phyloP scores from a whole-genome alignment of 768 basidiomycete species.

The Cystoderma amianthinum region DNA sequence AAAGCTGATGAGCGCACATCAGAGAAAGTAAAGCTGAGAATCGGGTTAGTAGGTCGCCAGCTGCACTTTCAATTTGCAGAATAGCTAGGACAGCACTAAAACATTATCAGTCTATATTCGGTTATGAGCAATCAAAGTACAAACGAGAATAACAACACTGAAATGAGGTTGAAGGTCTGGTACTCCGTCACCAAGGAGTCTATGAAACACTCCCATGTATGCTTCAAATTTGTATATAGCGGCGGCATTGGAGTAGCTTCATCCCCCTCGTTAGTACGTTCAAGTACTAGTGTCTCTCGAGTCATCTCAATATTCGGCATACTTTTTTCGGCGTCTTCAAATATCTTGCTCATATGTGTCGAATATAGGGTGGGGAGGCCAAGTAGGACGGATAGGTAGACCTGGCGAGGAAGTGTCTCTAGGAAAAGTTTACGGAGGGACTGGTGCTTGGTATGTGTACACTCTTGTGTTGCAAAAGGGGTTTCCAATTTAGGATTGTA shows the following conservation, averaged over 20 bases:
- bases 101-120: background rate
- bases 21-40: slow-evolving; percentile 50
- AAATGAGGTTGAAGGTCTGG: slow-evolving; percentile 20
- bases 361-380: background rate
- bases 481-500: no score
- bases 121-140: slow-evolving; percentile 3
- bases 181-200: slow-evolving; percentile 18
- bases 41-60: slow-evolving; percentile 30
- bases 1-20: slow-evolving; percentile 4
- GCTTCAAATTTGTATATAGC: slow-evolving; percentile 20
- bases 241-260: background rate
- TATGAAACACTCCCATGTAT: slow-evolving; percentile 17
- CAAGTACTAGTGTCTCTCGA: no score
- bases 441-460: no score
- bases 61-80: no score
- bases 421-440: no score
- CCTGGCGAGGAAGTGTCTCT: background rate
- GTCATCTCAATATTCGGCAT: background rate
- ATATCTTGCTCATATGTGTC: background rate
- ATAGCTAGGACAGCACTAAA: slow-evolving; percentile 23
- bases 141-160: slow-evolving; percentile 16
- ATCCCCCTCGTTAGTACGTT: background rate
- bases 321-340: background rate
- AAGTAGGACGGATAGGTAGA: background rate
- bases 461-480: no score